phyloP scores from a whole-genome alignment of 225 moss, liverwort and hornwort species.

The Pleurozium schreberi region DNA sequence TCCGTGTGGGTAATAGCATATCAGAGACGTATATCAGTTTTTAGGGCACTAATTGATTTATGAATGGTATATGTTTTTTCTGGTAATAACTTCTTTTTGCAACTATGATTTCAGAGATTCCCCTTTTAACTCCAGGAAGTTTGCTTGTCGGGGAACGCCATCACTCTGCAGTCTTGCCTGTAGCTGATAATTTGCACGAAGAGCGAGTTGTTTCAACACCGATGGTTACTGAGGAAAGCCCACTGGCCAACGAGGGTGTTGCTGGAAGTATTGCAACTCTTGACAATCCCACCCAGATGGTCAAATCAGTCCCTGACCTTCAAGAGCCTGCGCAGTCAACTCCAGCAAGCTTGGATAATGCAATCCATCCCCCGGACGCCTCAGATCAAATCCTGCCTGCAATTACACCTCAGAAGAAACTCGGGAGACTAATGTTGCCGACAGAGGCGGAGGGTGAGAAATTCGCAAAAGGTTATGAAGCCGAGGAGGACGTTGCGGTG shows the following conservation, averaged over 20 bases:
- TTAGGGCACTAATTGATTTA: no score
- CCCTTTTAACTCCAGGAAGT: no score
- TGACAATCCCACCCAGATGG: no score
- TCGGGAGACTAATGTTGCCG: background rate
- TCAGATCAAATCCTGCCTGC: background rate
- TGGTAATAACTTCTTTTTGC: no score
- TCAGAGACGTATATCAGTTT: background rate
- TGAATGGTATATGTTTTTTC: no score
- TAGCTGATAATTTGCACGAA: background rate
- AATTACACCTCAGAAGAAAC: background rate
- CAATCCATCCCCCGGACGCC: background rate
- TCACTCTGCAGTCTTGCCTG: background rate
- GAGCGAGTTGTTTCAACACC: background rate
- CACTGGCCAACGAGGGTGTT: background rate
- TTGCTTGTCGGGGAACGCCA: background rate
- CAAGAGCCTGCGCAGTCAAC: background rate
- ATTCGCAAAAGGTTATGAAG: no score
- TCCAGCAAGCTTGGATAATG: no score
- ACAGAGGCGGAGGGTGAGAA: no score
- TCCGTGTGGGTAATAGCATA: background rate
- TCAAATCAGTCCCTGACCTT: no score
- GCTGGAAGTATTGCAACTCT: background rate
- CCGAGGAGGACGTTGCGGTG: no score
- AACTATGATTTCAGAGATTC: no score
- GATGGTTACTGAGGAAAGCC: background rate